Evolutionary conservation across 352 stramenopile species (phyloP).

Genomic region (Globisporangium solare): DNA sequence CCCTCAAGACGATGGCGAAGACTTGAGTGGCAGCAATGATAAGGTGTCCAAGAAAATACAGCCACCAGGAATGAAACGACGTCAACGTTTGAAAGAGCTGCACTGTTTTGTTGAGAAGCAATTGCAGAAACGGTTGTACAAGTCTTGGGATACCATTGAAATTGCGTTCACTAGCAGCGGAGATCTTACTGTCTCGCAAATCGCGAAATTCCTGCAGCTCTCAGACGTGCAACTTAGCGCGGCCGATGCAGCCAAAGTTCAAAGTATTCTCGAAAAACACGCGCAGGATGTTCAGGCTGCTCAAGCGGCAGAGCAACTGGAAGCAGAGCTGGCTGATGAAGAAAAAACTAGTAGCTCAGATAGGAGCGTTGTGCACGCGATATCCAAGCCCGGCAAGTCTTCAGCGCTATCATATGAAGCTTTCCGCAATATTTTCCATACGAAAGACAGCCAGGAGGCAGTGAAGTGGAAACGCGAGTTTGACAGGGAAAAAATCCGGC

Average conservation of each 20-base stretch:
- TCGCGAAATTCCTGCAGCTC: constrained; percentile 66
- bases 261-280: constrained; percentile 57
- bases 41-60: constrained; percentile 1
- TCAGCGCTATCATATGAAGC: constrained; percentile 51
- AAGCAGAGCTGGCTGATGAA: background rate
- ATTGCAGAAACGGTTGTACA: constrained; percentile 60
- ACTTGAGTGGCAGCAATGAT: constrained; percentile 9
- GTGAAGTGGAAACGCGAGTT: constrained; percentile 64
- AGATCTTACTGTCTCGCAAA: constrained; percentile 57
- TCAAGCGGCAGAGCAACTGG: background rate
- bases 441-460: constrained; percentile 38
- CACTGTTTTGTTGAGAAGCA: constrained; percentile 61
- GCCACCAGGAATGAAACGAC: constrained; percentile 41
- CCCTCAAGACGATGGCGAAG: constrained; percentile 19
- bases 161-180: constrained; percentile 59
- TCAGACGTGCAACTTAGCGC: constrained; percentile 64
- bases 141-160: constrained; percentile 70
- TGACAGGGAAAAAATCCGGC: constrained; percentile 48
- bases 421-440: constrained; percentile 65
- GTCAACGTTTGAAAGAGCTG: constrained; percentile 52
- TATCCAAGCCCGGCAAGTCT: constrained; percentile 8
- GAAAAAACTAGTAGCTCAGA: background rate
- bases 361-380: background rate
- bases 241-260: constrained; percentile 48
- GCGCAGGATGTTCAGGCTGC: background rate